phyloP scores from a whole-genome alignment of 495 filamentous ascomycete species.

The Chlorociboria aeruginascens region DNA sequence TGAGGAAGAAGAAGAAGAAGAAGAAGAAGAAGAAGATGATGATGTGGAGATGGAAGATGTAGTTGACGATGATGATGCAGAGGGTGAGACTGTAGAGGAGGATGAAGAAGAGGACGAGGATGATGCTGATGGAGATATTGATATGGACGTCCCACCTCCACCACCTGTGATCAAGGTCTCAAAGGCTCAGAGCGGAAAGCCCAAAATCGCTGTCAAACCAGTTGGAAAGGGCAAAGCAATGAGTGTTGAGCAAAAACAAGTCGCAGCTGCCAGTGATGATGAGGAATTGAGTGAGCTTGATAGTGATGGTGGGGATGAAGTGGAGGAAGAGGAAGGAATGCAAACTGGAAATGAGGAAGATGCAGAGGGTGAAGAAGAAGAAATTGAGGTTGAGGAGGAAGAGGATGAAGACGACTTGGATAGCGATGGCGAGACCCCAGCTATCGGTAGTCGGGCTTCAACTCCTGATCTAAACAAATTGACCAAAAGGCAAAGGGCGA shows the following conservation, averaged over 20 bases:
- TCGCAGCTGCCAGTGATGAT: slow-evolving; percentile 27
- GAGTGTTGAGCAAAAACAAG: slow-evolving; percentile 16
- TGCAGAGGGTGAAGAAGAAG: slow-evolving; percentile 31
- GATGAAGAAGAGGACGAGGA: slow-evolving; percentile 32
- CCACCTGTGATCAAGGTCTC: slow-evolving; percentile 19
- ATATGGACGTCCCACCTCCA: slow-evolving; percentile 31
- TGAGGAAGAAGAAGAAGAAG: slow-evolving; percentile 37
- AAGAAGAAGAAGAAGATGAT: slow-evolving; percentile 31
- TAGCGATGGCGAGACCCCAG: slow-evolving; percentile 47
- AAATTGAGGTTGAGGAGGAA: slow-evolving; percentile 35
- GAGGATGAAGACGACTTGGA: slow-evolving; percentile 56
- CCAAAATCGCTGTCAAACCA: slow-evolving; percentile 13
- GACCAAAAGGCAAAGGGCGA: slow-evolving; percentile 75
- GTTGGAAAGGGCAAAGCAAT: slow-evolving; percentile 7
- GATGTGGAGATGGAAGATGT: slow-evolving; percentile 18
- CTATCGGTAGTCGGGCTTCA: slow-evolving; percentile 43
- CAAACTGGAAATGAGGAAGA: slow-evolving; percentile 27
- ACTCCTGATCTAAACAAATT: slow-evolving; percentile 74
- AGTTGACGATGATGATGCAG: slow-evolving; percentile 19
- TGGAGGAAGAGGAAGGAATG: slow-evolving; percentile 27
- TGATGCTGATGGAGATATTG: slow-evolving; percentile 27
- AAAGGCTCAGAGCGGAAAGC: slow-evolving; percentile 10
- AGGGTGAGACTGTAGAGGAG: slow-evolving; percentile 19
- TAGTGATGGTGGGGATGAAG: slow-evolving; percentile 24
- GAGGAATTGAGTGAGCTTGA: slow-evolving; percentile 37